Evolutionary conservation across 345 rosid genomes (phyloP), one percentile per base, ranked within the genome.

Genomic region (Euphorbia lathyris): DNA sequence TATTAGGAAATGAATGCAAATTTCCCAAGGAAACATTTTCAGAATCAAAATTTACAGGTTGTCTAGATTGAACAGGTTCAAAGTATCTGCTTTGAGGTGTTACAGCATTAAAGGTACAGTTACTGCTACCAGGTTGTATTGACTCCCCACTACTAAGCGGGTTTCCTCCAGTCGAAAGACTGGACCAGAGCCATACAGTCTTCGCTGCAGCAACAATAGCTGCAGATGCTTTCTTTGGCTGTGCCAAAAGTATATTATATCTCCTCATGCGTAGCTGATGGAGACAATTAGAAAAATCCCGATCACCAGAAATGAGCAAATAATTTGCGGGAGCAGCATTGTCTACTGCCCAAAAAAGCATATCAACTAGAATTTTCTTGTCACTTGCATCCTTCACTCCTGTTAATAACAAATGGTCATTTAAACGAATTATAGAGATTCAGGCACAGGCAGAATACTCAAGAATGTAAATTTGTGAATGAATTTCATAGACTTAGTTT

Each of bases 361-460:
- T 91, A 66, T 94, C 96, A 8, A 94, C 98, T 16, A 94, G 69
- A 77, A 94, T 94, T 79, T 90, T 94, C 86, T 94, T 94, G 80
- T 94, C 98, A 65, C 98, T 94, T 2, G 98, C 97, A 88, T 94
- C 98, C 79, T 91, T 94, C 40, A 86, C 95, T 23, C 98, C 98
- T 94, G 82, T 43, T 62, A 19, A 61, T 51, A 23, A 51, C 14
- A 61, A 5, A 12, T 36, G 48, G 22, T 9, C 47, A 36, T 36
- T 11, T 11, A 62, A 62, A n/a, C 27, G 17, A n/a, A 19, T 40
- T 29, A 2, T n/a, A 32, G 25, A 32, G 5, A 59, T 7, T 14
- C 5, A 32, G 11, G 43, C 43, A 34, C 43, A 40, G 17, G 43
- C 13, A 59, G 27, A 59, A 59, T 12, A 32, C 13, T 59, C 25